phyloP scores from a whole-genome alignment of 108 stramenopile species.

The Heterococcus sp. region DNA sequence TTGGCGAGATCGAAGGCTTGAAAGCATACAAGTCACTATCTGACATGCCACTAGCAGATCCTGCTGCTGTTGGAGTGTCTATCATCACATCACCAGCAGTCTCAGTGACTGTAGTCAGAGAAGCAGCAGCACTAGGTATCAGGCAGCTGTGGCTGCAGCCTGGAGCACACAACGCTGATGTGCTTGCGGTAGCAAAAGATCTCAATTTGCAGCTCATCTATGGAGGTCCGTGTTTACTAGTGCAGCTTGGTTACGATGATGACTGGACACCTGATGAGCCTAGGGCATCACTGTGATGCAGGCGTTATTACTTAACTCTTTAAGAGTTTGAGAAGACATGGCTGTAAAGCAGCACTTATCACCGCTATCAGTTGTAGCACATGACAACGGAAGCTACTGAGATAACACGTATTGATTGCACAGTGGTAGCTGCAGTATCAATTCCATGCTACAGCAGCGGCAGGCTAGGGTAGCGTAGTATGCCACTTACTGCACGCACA shows the following conservation, averaged over 20 bases:
- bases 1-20: constrained; percentile 16
- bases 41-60: not conserved
- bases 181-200: constrained; percentile 2
- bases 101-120: constrained; percentile 13
- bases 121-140: constrained; percentile 24
- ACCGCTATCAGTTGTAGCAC: too few species aligned
- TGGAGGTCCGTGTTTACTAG: constrained; percentile 40
- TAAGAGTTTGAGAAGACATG: too few species aligned
- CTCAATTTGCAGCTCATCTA: constrained; percentile 19
- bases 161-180: constrained; percentile 21
- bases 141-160: constrained; percentile 33
- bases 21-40: constrained; percentile 3
- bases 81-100: constrained; percentile 17
- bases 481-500: too few species aligned
- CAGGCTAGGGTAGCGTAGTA: too few species aligned
- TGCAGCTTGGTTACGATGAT: constrained; percentile 41
- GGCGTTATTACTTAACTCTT: too few species aligned
- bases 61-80: constrained; percentile 10
- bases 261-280: not conserved
- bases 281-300: too few species aligned
- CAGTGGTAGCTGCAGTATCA: too few species aligned
- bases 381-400: too few species aligned
- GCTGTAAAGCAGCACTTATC: too few species aligned
- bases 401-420: too few species aligned
- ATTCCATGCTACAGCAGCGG: too few species aligned